These are phyloP conservation scores for Entomortierella chlamydospora DNA, from an alignment of 192 early-diverging fungal genomes.

Conservation along the genomic window DNA sequence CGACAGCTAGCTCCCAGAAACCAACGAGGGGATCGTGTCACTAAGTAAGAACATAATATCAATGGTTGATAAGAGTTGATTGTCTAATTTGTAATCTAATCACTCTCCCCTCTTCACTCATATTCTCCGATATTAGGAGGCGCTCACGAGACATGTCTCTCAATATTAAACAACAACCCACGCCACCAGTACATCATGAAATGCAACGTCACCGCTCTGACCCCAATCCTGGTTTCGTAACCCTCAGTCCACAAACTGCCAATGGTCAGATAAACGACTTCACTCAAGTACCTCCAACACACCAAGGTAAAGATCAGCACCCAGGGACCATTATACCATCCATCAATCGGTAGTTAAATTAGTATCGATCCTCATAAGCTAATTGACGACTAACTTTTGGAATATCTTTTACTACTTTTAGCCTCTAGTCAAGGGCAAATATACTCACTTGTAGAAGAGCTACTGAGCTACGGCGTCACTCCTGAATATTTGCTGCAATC, in stretches of 20 bases:
- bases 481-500: background rate
- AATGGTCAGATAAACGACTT: background rate
- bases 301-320: background rate
- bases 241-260: background rate
- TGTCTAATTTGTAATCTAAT: no score
- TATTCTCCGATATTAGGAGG: no score
- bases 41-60: slow-evolving; percentile 4
- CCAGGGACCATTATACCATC: background rate
- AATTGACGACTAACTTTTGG: background rate
- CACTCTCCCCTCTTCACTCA: no score
- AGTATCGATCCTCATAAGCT: background rate
- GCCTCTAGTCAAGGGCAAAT: background rate
- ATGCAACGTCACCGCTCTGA: background rate
- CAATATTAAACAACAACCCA: background rate
- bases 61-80: no score
- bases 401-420: slow-evolving; percentile 2
- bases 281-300: background rate
- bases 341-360: no score
- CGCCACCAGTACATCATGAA: background rate
- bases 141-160: no score
- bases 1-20: background rate
- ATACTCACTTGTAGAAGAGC: background rate
- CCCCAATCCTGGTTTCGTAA: background rate
- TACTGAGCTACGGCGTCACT: background rate
- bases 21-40: background rate